Evolutionary conservation across 225 moss, liverwort and hornwort genomes (phyloP).

Genomic region (Bryoerythrophyllum caledonicum): DNA sequence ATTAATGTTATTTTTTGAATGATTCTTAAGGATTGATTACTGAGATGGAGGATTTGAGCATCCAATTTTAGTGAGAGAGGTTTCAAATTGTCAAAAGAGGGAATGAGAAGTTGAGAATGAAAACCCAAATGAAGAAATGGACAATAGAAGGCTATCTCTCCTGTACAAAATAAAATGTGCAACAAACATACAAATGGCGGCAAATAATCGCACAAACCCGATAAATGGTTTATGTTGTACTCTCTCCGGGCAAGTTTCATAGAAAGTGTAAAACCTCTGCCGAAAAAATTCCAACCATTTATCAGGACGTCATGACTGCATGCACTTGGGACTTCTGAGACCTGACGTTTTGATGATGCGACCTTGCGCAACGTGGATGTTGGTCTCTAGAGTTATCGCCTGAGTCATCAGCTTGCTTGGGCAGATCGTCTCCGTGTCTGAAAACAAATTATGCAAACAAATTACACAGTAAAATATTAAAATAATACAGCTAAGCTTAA

Average conservation of each 20-base stretch:
- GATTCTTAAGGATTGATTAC: no score
- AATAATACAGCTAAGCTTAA: no score
- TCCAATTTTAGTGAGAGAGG: no score
- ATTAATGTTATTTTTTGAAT: no score
- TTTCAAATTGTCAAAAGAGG: no score
- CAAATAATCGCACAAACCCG: not conserved
- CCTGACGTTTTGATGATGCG: constrained; percentile 24
- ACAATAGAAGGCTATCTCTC: not conserved
- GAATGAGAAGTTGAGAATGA: no score
- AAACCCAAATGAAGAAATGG: not conserved
- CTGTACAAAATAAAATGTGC: not conserved
- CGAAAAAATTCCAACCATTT: constrained; percentile 24
- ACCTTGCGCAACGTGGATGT: constrained; percentile 19
- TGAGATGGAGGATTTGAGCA: no score
- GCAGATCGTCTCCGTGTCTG: constrained; percentile 33
- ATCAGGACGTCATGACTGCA: not conserved
- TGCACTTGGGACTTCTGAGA: constrained; percentile 33
- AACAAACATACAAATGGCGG: not conserved
- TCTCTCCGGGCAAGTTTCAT: not conserved
- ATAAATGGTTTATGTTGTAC: not conserved
- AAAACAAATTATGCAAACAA: no score
- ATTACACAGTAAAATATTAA: no score
- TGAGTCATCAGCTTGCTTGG: constrained; percentile 25
- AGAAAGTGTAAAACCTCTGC: not conserved
- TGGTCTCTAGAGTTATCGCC: constrained; percentile 26